phyloP scores from a whole-genome alignment of 495 filamentous ascomycete genomes.

The Pyrenula massariospora region DNA sequence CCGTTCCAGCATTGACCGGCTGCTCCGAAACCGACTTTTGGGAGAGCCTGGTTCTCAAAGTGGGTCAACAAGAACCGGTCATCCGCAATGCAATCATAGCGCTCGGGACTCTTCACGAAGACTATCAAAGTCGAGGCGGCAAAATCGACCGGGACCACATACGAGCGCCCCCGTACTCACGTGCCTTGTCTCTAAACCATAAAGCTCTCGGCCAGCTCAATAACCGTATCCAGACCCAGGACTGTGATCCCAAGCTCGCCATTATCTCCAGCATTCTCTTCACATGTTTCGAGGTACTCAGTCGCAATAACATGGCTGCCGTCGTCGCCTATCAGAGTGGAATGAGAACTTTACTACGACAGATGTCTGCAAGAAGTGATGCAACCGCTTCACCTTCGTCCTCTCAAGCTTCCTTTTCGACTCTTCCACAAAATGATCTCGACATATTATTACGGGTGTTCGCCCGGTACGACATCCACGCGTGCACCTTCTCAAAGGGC shows the following conservation, averaged over 20 bases:
- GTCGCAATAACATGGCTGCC: constrained; percentile 1
- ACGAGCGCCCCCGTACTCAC: not conserved
- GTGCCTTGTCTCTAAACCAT: not conserved
- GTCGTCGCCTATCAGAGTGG: not conserved
- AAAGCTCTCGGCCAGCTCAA: not conserved
- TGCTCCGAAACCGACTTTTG: constrained; percentile 51
- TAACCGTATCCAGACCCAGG: not conserved
- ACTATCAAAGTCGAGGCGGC: not conserved
- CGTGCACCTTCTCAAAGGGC: not conserved
- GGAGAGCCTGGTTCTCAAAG: constrained; percentile 31
- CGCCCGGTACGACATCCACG: constrained; percentile 1
- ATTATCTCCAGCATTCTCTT: constrained; percentile 1
- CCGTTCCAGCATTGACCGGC: constrained; percentile 45
- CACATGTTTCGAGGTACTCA: not conserved
- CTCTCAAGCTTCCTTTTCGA: not conserved
- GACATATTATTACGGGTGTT: not conserved
- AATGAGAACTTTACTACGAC: not conserved
- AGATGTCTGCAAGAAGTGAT: not conserved
- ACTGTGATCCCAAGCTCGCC: not conserved
- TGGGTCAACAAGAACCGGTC: not conserved
- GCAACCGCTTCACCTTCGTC: not conserved
- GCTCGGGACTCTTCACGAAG: not conserved
- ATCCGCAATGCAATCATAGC: not conserved
- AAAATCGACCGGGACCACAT: not conserved
- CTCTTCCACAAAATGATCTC: not conserved